Base-by-base conservation (phyloP, 768 basidiomycete genomes). In the Daedaleopsis nitida region DNA sequence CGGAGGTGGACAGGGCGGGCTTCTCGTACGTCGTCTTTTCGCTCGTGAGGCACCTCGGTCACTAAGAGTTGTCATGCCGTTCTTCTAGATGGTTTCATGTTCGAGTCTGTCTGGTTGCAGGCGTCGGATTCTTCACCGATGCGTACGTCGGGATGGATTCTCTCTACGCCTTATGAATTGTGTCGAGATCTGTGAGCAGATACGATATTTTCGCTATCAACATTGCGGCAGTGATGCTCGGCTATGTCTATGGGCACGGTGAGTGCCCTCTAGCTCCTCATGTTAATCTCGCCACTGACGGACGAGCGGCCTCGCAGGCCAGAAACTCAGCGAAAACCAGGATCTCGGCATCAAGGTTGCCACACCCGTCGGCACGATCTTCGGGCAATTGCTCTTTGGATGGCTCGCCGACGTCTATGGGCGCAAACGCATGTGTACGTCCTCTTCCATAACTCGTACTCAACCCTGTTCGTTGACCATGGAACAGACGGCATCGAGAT, bases 151-250 rank as follows among this genome's bases (percentile, higher is more conserved):
- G n/a, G 9, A 4, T 43, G 17, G 17, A 1, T n/a, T 2, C 44
- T 49, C 12, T 27, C n/a, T 21, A 14, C 13, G 13, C 3, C 47
- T 49, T 21, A 11, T 14, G 47, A n/a, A 9, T 10, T 24, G 47
- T 11, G 19, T 14, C 52, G 23, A n/a, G 6, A 0, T 10, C 21
- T 49, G 2, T 17, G 17, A 12, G 10, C 17, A 49, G 47, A 23
- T 49, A 92, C 68, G 92, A 94, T 64, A 88, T 96, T 61, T 97
- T 95, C 68, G 90, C 92, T 8, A 96, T 96, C 76, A 92, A 88
- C 73, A 91, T 96, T 47, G 92, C 85, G 0, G 85, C 89, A 0
- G 79, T 80, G 0, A 95, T 96, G 92, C 75, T 96, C 58, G 91
- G 88, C 24, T 91, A 88, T 68, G 86, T 94, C 58, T 95, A 95